Base-by-base conservation (phyloP, 2,329 filamentous ascomycete species). In the Monilinia vaccinii-corymbosi region DNA sequence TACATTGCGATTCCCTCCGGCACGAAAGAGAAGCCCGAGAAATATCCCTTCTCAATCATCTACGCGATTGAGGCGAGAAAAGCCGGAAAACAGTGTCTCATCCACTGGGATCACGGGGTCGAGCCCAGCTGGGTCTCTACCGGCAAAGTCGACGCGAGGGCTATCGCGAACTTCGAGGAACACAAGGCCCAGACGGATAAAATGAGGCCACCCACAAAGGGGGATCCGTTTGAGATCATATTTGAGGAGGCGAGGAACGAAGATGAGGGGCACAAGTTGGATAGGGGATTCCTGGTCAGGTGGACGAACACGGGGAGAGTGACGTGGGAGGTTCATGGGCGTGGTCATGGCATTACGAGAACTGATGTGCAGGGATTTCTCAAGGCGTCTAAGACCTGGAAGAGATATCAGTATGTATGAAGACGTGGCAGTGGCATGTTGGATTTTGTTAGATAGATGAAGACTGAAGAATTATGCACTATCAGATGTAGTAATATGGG, bases 1-100 rank as follows among this genome's bases (percentile, higher is more conserved):
- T 44, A 32, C n/a, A 44, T 23, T 14, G 38, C 28, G 14, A 21
- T 6, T 0, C 5, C n/a, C 5, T 16, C 25, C 1, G 4, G 9
- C 25, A 2, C 1, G 5, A 6, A 13, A 32, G 13, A 0, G 14
- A 6, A 4, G 11, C 13, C 11, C 34, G 34, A 2, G 1, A 3
- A 16, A 32, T 44, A 32, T 14, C 1, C 25, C 10, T 53, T 53
- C n/a, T 32, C 38, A 5, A 16, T 13, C 18, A 53, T 53, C 13
- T 44, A 53, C n/a, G 11, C 16, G 18, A 44, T 53, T 1, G 51
- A 53, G 13, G 2, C 21, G 10, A 10, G 38, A 53, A n/a, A 44
- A 23, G 8, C 4, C 1, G 25, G 51, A 1, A 1, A 4, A 7
- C 38, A 11, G 5, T 53, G 51, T 16, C 51, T 53, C 3, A 1